Base-by-base conservation (phyloP, 2,329 filamentous ascomycete genomes). In the Lasiodiplodia sp. region DNA sequence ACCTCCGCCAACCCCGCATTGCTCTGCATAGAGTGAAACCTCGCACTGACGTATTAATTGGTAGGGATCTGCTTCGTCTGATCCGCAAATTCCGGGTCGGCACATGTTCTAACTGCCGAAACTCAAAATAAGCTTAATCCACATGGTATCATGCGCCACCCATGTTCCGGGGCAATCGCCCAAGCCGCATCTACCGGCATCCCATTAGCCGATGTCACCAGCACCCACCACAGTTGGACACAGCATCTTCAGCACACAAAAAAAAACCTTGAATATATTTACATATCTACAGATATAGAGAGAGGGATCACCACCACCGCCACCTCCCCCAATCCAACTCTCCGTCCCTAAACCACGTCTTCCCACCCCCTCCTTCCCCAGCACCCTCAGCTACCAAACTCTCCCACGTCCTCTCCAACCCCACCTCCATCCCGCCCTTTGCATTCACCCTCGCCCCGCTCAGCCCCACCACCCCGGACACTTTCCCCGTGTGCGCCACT, bases 271-370 rank as follows among this genome's bases (percentile, higher is more conserved):
- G 2, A 21, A 12, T 11, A 2, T 58, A 38, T 40, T 11, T 58
- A 58, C 55, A 40, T 53, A 57, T 57, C 7, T 57, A 57, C 55
- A 57, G 10, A 16, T 57, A 37, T 38, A 25, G 3, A 37, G 23
- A 18, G 4, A 28, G 25, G 4, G 4, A 18, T 66, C 64, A 66
- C 64, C 64, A 66, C 51, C 51, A 66, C 37, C 64, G 18, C 16
- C 28, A 34, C 64, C 51, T 47, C 51, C 37, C 53, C 64, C 64
- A 66, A 25, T 66, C 64, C 64, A 66, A n/a, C 64, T 49, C 64
- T 51, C 14, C 14, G 23, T 66, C 64, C 64, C 64, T 44, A 51
- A 66, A 37, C 64, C 64, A 56, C 51, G 18, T 23, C 64, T 52
- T 60, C 25, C 28, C 44, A 0, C 66, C 51, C 0, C 37, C 64